Percentiles rank a stretch among this genome's conserved stretches.
Conservation (phyloP, 768 basidiomycete genomes). For the Dentipellis sp. region DNA sequence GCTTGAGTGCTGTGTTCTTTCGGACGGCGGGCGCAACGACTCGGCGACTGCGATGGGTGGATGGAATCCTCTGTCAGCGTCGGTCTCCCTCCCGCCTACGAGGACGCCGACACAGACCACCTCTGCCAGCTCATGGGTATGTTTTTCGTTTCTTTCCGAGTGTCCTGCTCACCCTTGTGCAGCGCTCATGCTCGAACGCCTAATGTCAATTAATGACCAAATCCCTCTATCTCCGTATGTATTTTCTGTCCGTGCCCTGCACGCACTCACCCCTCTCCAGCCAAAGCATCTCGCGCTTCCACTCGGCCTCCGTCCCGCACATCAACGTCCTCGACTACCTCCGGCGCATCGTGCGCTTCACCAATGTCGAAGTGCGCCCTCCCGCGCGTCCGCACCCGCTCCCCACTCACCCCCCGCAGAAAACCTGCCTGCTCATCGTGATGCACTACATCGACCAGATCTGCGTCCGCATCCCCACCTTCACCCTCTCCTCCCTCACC, state of each 20-base stretch:
- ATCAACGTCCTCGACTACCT: slow-evolving; percentile 92
- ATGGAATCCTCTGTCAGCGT: slow-evolving; percentile 74
- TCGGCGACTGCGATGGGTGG: slow-evolving; percentile 63
- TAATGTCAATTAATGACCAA: slow-evolving; percentile 93
- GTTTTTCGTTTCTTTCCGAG: slow-evolving; percentile 13
- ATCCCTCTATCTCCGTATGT: slow-evolving; percentile 78
- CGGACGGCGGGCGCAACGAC: slow-evolving; percentile 13
- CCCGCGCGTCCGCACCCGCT: neutral
- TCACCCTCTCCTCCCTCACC: slow-evolving; percentile 92
- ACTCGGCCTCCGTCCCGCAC: slow-evolving; percentile 83
- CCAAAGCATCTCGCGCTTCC: slow-evolving; percentile 90
- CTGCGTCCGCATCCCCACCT: slow-evolving; percentile 76
- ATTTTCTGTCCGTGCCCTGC: slow-evolving; percentile 11
- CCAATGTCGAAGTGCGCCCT: slow-evolving; percentile 81
- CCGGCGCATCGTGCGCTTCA: slow-evolving; percentile 86
- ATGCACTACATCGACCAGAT: slow-evolving; percentile 92
- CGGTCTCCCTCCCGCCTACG: slow-evolving; percentile 76
- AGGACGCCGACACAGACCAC: slow-evolving; percentile 73
- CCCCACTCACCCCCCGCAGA: slow-evolving; percentile 32
- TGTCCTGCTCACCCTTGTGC: slow-evolving; percentile 15
- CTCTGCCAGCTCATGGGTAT: slow-evolving; percentile 86
- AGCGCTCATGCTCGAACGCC: slow-evolving; percentile 95
- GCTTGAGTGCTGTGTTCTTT: neutral
- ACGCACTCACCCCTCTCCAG: slow-evolving; percentile 30
- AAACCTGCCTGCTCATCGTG: slow-evolving; percentile 71